Evolutionary conservation across 1,284 basidiomycete species (phyloP).

Genomic region (Cutaneotrichosporon sp.): DNA sequence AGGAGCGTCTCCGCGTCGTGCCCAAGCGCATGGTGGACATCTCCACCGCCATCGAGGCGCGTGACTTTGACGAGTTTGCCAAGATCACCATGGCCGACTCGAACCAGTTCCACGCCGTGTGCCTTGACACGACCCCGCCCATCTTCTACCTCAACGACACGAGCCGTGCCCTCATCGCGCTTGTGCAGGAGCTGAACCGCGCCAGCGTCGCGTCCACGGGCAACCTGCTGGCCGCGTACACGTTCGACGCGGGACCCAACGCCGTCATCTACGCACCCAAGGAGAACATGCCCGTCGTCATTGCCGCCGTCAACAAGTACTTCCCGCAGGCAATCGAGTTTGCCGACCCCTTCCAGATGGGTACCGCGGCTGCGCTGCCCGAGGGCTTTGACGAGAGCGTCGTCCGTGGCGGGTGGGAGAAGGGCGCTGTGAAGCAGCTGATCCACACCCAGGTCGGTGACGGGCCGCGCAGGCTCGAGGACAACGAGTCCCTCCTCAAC

Average conservation of each 20-base stretch:
- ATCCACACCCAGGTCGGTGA: conserved; percentile 90
- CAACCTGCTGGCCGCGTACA: conserved; percentile 83
- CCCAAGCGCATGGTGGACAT: conserved; percentile 82
- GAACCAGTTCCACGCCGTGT: conserved; percentile 97
- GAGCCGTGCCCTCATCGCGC: conserved; percentile 72
- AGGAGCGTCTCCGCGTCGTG: conserved; percentile 87
- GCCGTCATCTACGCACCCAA: conserved; percentile 91
- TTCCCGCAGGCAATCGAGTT: conserved; percentile 75
- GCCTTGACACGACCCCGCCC: conserved; percentile 91
- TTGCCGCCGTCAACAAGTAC: conserved; percentile 67
- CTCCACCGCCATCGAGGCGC: conserved; percentile 67
- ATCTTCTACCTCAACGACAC: conserved; percentile 99
- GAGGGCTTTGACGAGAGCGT: conserved; percentile 74
- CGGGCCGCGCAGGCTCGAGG: conserved; percentile 61
- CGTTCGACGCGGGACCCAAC: conserved; percentile 97
- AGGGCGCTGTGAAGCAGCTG: conserved; percentile 74
- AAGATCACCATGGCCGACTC: conserved; percentile 93
- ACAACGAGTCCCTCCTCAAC: conserved; percentile 48
- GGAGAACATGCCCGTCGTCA: conserved; percentile 69
- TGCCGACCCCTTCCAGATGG: conserved; percentile 62
- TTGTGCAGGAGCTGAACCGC: conserved; percentile 94
- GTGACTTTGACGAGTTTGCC: conserved; percentile 87
- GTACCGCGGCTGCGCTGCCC: conserved; percentile 49
- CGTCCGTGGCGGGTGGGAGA: conserved; percentile 61
- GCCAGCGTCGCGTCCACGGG: conserved; percentile 60